phyloP scores from a whole-genome alignment of 352 stramenopile genomes.

The Poterioochromonas sp. region DNA sequence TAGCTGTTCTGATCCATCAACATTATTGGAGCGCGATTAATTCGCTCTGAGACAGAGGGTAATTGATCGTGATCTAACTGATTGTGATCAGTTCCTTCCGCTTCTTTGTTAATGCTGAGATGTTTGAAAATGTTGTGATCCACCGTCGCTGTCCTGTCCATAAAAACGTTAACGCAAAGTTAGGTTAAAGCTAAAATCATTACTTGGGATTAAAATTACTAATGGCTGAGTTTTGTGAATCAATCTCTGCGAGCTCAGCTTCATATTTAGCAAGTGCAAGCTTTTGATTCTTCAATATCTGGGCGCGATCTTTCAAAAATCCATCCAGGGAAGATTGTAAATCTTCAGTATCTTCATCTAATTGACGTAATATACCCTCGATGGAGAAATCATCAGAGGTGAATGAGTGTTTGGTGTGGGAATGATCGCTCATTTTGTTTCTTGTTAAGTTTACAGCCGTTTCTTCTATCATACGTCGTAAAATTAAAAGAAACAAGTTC shows the following conservation, averaged over 20 bases:
- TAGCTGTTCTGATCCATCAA: too few relatives aligned
- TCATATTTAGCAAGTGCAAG: background rate
- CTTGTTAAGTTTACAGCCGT: too few relatives aligned
- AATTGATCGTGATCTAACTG: background rate
- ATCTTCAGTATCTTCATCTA: background rate
- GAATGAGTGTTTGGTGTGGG: too few relatives aligned
- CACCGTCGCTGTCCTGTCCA: background rate
- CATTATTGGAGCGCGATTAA: too few relatives aligned
- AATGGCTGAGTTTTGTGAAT: background rate
- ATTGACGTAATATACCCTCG: background rate
- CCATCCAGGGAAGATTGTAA: background rate
- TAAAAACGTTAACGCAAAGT: background rate
- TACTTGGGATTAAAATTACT: background rate
- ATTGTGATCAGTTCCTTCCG: background rate
- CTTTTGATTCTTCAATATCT: background rate
- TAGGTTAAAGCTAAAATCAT: background rate
- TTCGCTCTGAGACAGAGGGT: background rate
- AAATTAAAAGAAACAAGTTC: too few relatives aligned
- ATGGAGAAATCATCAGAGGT: too few relatives aligned
- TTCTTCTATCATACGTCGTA: too few relatives aligned
- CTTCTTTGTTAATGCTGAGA: background rate
- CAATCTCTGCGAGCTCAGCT: background rate
- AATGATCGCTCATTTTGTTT: too few relatives aligned
- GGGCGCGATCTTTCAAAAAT: background rate
- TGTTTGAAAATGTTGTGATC: background rate